These are phyloP conservation scores for Venturia nashicola DNA, from an alignment of 2,329 filamentous ascomycete genomes.

Conservation along the genomic window DNA sequence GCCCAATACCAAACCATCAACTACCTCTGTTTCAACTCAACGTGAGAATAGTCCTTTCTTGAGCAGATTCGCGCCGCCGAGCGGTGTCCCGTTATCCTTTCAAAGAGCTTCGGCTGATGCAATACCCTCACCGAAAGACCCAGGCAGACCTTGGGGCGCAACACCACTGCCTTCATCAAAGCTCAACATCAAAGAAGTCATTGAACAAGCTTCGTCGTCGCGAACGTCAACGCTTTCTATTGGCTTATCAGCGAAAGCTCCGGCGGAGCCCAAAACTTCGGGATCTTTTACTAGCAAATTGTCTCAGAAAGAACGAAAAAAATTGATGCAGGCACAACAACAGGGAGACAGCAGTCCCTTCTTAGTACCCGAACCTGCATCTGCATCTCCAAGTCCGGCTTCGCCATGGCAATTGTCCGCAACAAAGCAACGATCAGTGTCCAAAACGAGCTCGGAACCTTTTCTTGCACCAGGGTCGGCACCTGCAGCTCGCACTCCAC, in stretches of 20 bases:
- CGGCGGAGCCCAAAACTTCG: slow-evolving; percentile 23
- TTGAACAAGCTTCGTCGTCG: slow-evolving; percentile 46
- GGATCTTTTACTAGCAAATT: slow-evolving; percentile 44
- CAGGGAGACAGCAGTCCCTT: slow-evolving; percentile 15
- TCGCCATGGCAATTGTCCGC: slow-evolving; percentile 57
- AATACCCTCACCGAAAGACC: slow-evolving; percentile 11
- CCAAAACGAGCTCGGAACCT: slow-evolving; percentile 9
- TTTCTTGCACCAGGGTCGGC: slow-evolving; percentile 20
- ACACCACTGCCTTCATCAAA: slow-evolving; percentile 46
- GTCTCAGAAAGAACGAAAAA: slow-evolving; percentile 89
- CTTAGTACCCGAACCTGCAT: slow-evolving; percentile 25
- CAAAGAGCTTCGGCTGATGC: slow-evolving; percentile 11
- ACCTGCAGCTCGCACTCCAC: slow-evolving; percentile 27
- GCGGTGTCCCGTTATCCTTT: not conserved
- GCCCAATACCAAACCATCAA: not conserved
- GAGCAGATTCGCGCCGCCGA: not conserved
- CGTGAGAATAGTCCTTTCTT: not conserved
- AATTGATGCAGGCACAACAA: slow-evolving; percentile 39
- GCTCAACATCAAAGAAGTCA: slow-evolving; percentile 64
- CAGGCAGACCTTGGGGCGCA: slow-evolving; percentile 39
- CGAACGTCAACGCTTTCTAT: slow-evolving; percentile 41
- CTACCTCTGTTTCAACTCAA: not conserved
- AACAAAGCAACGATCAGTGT: slow-evolving; percentile 30
- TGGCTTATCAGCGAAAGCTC: slow-evolving; percentile 35
- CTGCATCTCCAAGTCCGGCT: slow-evolving; percentile 11